Base-by-base conservation (phyloP, 306 rosid species). In the barrel medic (Medicago truncatula) region DNA sequence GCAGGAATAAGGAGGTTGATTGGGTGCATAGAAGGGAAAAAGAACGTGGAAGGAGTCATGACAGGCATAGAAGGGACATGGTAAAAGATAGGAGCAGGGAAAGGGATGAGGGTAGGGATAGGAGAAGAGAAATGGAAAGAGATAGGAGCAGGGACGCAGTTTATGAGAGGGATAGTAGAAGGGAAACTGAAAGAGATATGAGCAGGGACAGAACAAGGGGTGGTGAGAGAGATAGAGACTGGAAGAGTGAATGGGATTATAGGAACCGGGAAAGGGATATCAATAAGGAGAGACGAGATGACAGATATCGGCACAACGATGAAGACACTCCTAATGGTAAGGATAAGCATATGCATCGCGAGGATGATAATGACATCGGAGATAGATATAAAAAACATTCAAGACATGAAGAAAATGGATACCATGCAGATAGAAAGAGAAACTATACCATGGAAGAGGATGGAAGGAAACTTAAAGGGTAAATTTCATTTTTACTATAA, bases 61-160 rank as follows among this genome's bases (percentile, higher is more conserved):
- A 89, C 41, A 86, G 82, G 72, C 87, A 81, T 67, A 77, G 78
- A 71, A 88, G 87, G 78, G 90, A 88, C 67, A 80, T 57, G 53
- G 91, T 86, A 67, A 81, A 78, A 63, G 93, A 81, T 39, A 89
- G 87, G 76, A 86, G 82, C 74, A 58, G 82, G 75, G 89, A 78
- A 70, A 81, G 89, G 53, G 89, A 82, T 65, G 79, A 82, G 43
- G 90, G 83, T 38, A 77, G 83, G 78, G 90, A 83, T 62, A 68
- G 82, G 83, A 87, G 86, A 85, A 86, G 83, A 76, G 93, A 85
- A 59, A 82, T 58, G 77, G 96, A 89, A 67, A 59, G 86, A 43
- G 89, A 81, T 62, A 74, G 88, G 68, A 88, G 86, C 70, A 47
- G 79, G 83, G 92, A 89, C 16, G 44, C 80, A n/a, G 84, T 71